Evolutionary conservation across 1,284 basidiomycete species (phyloP), one percentile per base, ranked within the genome.

Genomic region (Ceratobasidium sp.): DNA sequence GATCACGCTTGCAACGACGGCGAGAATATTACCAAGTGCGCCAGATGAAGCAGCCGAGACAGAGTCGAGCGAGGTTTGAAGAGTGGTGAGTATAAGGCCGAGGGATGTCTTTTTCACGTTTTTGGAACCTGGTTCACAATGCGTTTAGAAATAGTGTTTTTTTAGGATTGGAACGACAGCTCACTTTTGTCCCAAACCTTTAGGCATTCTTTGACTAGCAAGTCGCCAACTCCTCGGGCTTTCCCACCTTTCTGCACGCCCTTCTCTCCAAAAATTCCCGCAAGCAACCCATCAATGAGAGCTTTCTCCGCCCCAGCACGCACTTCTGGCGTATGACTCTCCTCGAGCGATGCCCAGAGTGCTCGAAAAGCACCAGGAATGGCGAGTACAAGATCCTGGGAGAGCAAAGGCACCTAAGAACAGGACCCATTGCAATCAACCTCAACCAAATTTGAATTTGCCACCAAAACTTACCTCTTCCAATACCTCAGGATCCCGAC

Each of bases 101-200:
- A 75, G 62, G 10, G 73, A 64, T 20, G 73, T 75, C n/a, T 75
- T 75, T 30, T 75, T 75, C 27, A 65, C 73, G 50, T 66, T 75
- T 23, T 75, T 75, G 3, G 73, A 60, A 12, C 73, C 73, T 75
- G 23, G 8, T 30, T 20, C 2, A 3, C 14, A 57, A 18, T 10
- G 27, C 12, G 46, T 30, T 12, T 30, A 38, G 6, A 16, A 27
- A 27, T 14, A 20, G 3, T 16, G 2, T 12, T 18, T 4, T 14
- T 48, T n/a, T 18, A 5, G 48, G 16, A 44, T 46, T 7, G 10
- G 3, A 50, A 23, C 7, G 16, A 38, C 16, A 20, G 14, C 52
- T 12, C 10, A 75, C 73, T 60, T 44, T 75, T 75, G 20, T 46
- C 62, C 62, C 62, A 66, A 50, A 75, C 73, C 41, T 75, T 75